phyloP scores from a whole-genome alignment of 306 rosid species.

The Abrus precatorius region DNA sequence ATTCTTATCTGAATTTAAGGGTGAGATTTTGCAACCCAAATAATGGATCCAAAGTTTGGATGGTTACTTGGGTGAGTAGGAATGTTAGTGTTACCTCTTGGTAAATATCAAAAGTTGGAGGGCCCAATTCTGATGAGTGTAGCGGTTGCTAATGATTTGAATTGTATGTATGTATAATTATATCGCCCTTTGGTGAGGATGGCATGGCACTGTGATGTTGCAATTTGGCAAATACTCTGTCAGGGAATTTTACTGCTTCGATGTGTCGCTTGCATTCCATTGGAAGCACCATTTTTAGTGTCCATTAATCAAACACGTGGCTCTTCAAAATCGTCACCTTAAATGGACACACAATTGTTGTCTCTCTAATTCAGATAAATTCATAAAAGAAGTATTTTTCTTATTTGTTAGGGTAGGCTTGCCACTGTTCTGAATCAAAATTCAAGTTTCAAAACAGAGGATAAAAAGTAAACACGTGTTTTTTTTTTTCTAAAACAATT shows the following conservation, averaged over 20 bases:
- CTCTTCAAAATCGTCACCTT: background rate
- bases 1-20: constrained; percentile 27
- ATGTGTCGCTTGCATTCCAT: background rate
- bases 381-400: too few relatives aligned
- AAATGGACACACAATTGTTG: background rate
- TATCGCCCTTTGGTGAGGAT: constrained; percentile 27
- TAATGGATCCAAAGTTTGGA: constrained; percentile 27
- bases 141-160: constrained; percentile 10
- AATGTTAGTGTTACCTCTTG: constrained; percentile 18
- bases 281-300: constrained; percentile 6
- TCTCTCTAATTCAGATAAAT: too few relatives aligned
- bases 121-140: constrained; percentile 3
- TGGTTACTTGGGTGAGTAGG: constrained; percentile 21
- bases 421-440: too few relatives aligned
- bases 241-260: background rate
- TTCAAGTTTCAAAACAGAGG: too few relatives aligned
- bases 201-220: background rate
- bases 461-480: too few relatives aligned
- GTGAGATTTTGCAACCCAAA: background rate
- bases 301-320: constrained; percentile 31
- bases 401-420: too few relatives aligned
- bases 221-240: constrained; percentile 3
- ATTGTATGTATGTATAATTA: constrained; percentile 20
- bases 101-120: constrained; percentile 16
- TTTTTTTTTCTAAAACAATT: too few relatives aligned